A percentile compares a stretch with the other conserved stretches of the same genome.
phyloP scores from a whole-genome alignment of 75 land plant genomes.

The Picea glauca region DNA sequence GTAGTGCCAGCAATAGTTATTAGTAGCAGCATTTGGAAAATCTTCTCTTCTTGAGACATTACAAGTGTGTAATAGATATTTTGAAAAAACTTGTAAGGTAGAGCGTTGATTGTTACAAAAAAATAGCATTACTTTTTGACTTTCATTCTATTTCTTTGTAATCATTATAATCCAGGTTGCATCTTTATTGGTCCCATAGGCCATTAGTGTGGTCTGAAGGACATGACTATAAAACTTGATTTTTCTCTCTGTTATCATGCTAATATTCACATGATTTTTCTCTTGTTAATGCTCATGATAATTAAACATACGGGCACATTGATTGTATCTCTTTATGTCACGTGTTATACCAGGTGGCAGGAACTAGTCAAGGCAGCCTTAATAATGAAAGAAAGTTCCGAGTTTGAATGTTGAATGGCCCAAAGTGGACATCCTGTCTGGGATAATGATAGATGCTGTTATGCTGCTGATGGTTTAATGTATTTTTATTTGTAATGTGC shows the following conservation, averaged over 20 bases:
- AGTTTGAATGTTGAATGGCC: background rate
- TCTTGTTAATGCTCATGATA: background rate
- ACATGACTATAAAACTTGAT: background rate
- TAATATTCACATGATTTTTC: background rate
- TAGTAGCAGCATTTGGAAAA: background rate
- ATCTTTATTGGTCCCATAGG: background rate
- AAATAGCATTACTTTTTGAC: background rate
- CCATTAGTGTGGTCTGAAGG: background rate
- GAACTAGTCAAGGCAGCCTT: background rate
- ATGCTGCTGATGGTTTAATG: background rate
- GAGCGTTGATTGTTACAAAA: background rate
- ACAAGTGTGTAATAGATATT: too few species aligned
- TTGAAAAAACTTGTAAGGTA: background rate
- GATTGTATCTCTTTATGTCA: background rate
- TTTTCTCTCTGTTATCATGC: background rate
- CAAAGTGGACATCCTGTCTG: background rate
- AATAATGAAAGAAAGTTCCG: background rate
- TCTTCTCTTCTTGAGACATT: background rate
- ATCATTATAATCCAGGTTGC: background rate
- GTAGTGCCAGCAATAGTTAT: background rate
- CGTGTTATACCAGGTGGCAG: background rate
- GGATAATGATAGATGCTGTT: background rate
- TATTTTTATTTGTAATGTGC: slow-evolving; percentile 18
- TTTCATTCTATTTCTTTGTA: too few species aligned
- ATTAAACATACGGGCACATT: background rate